Evolutionary conservation across 768 basidiomycete species (phyloP).

Genomic region (Amanita molliuscula): DNA sequence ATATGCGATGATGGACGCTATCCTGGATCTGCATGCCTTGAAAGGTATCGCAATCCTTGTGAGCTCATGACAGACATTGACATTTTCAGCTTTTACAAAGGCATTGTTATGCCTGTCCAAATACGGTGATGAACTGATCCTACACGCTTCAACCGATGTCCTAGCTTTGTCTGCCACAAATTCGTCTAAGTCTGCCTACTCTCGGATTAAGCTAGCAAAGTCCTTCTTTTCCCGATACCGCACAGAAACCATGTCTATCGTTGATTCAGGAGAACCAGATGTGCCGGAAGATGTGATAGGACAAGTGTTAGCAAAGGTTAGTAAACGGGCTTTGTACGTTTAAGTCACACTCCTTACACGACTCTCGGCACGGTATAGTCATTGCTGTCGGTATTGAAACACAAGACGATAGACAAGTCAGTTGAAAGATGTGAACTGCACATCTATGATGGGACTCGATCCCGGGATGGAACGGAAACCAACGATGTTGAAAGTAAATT

Average conservation of each 20-base stretch:
- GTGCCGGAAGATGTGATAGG: conserved; percentile 54
- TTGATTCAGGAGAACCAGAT: conserved; percentile 24
- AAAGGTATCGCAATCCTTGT: conserved; percentile 27
- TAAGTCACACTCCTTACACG: background rate
- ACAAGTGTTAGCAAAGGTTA: conserved; percentile 62
- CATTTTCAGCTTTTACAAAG: conserved; percentile 54
- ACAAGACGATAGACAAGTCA: conserved; percentile 63
- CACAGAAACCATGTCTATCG: conserved; percentile 13
- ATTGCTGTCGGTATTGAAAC: conserved; percentile 64
- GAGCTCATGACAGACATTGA: conserved; percentile 9
- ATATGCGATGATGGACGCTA: conserved; percentile 80
- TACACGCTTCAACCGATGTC: conserved; percentile 51
- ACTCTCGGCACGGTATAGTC: conserved; percentile 29
- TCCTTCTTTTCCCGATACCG: conserved; percentile 62
- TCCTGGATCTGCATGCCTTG: conserved; percentile 46
- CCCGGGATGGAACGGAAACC: conserved; percentile 27
- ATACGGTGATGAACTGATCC: conserved; percentile 73
- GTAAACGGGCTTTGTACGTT: background rate
- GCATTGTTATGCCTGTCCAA: conserved; percentile 68
- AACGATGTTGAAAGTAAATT: conserved; percentile 63
- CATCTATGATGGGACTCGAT: conserved; percentile 41
- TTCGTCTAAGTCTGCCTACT: conserved; percentile 74
- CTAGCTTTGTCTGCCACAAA: conserved; percentile 68
- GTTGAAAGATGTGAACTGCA: conserved; percentile 71
- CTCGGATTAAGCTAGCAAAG: conserved; percentile 60